These are phyloP conservation scores for Xylaria longipes DNA, from an alignment of 495 filamentous ascomycete species.

Conservation along the genomic window DNA sequence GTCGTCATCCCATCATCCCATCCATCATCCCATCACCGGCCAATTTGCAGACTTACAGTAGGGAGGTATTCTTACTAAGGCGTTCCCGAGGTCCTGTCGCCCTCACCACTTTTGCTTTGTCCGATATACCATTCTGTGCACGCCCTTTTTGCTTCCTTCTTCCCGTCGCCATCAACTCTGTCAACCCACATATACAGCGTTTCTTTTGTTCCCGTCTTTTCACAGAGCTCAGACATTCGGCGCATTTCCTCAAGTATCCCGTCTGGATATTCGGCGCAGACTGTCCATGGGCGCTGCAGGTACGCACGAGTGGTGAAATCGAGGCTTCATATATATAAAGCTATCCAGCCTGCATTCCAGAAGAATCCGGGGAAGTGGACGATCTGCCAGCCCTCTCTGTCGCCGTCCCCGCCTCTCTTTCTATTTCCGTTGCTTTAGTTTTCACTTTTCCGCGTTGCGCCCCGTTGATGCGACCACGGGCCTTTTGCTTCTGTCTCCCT, in stretches of 20 bases:
- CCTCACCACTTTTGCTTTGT: not conserved
- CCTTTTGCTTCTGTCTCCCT: not conserved
- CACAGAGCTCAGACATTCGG: slow-evolving; percentile 3
- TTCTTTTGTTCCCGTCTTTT: slow-evolving; percentile 14
- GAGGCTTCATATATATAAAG: no score
- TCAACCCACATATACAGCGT: not conserved
- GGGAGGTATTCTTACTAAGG: not conserved
- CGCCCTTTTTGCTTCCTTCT: not conserved
- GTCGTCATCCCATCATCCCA: no score
- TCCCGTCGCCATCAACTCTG: not conserved
- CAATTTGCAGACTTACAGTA: not conserved
- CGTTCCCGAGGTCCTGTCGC: no score
- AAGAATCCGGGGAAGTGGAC: slow-evolving; percentile 7
- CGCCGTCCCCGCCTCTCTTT: not conserved
- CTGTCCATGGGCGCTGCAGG: not conserved
- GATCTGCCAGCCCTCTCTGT: not conserved
- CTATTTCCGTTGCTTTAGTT: not conserved
- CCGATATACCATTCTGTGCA: not conserved
- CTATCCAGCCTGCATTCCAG: slow-evolving; percentile 18
- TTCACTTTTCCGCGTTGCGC: not conserved
- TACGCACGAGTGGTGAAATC: not conserved
- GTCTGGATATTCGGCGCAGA: not conserved
- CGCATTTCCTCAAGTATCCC: not conserved
- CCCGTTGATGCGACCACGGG: not conserved
- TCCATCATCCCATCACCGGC: not conserved